Evolutionary conservation across 768 basidiomycete genomes (phyloP), one percentile per base, ranked within the genome.

Genomic region (Tylopilus cervinicoccineus): DNA sequence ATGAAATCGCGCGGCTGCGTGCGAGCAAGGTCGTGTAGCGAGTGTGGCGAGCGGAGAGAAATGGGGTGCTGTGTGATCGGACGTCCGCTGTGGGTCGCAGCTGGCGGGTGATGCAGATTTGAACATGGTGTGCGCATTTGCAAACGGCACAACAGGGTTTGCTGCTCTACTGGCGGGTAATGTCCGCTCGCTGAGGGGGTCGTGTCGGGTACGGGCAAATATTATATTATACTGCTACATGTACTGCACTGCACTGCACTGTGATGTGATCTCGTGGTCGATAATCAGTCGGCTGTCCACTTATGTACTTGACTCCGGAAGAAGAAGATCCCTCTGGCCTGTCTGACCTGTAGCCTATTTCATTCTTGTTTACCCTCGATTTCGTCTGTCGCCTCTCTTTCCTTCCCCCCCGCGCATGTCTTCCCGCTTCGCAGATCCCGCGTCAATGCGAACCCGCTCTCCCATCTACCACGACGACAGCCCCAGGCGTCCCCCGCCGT

Each of bases 1-100:
- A 64, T 38, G 70, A 72, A 45, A 77, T 83, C 52, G 53, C 60
- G 43, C 65, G 65, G 45, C 58, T 85, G 58, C 70, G 74, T 53
- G 59, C 60, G 59, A 62, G 69, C 55, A 68, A 69, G 57, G 67
- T 73, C 27, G 70, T 79, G 50, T 72, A 70, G 55, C 27, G 24
- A 41, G 53, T 53, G 51, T 61, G 52, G 41, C 38, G 47, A 53
- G 41, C 27, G 51, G 43, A 41, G 26, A 53, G 45, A 50, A 61
- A 50, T 31, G 56, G 59, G 62, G 62, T 43, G 28, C 16, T 46
- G 48, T 54, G 55, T 40, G 59, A 46, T 60, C 54, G 60, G 57
- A 55, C 4, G 53, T 62, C 63, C 54, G 61, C 51, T 55, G 64
- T 63, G 66, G 61, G 66, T 53, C 66, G 45, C 14, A 23, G 40